Conservation (phyloP, 495 filamentous ascomycete species). For the Darksidea phi region DNA sequence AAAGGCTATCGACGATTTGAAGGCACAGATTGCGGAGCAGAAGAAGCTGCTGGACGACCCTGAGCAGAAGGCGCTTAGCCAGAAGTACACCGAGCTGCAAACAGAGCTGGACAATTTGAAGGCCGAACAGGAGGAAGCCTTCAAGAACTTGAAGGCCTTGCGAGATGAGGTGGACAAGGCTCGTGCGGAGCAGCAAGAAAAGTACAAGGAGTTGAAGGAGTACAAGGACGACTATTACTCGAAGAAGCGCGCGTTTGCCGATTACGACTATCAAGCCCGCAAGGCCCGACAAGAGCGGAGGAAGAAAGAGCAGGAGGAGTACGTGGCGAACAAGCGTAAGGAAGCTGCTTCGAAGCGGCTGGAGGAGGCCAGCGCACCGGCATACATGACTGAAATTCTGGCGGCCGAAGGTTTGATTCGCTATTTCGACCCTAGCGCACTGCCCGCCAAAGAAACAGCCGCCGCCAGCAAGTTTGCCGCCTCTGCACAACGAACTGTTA, state of each 20-base stretch:
- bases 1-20: conserved; percentile 79
- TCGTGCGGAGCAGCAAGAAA: conserved; percentile 77
- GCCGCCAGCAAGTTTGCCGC: conserved; percentile 70
- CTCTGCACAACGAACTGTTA: conserved; percentile 75
- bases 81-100: conserved; percentile 77
- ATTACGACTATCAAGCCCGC: conserved; percentile 77
- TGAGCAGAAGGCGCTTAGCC: conserved; percentile 82
- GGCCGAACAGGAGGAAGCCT: conserved; percentile 82
- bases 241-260: conserved; percentile 69
- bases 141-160: conserved; percentile 79
- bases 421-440: conserved; percentile 81
- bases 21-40: conserved; percentile 78
- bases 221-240: conserved; percentile 84
- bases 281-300: conserved; percentile 73
- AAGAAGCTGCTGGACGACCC: conserved; percentile 86
- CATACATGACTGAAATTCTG: conserved; percentile 87
- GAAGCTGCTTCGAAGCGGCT: conserved; percentile 80
- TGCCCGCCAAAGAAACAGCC: conserved; percentile 61
- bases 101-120: conserved; percentile 85
- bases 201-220: conserved; percentile 73
- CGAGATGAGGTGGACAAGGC: conserved; percentile 85
- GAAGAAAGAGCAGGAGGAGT: conserved; percentile 73
- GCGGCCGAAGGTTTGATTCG: conserved; percentile 80
- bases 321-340: conserved; percentile 70
- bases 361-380: conserved; percentile 84